Evolutionary conservation across 129 eudicot genomes (phyloP).

Genomic region (Tanacetum coccineum): DNA sequence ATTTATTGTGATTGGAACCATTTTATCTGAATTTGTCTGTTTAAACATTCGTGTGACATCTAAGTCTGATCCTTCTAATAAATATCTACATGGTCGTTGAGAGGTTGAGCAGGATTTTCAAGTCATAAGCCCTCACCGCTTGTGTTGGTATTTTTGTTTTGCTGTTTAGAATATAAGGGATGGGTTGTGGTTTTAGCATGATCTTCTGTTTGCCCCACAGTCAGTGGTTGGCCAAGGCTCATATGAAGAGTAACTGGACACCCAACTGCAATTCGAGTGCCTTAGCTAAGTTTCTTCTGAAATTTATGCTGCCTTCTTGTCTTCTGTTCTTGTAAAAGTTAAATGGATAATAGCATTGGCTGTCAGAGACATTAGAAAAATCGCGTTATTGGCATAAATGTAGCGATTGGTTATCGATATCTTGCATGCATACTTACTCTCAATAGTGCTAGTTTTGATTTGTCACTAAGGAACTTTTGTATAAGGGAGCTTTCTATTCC

Average conservation of each 20-base stretch:
- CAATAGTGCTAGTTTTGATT: conserved; percentile 28
- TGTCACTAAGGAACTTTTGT: conserved; percentile 25
- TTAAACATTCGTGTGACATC: background rate
- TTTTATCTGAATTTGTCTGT: conserved; percentile 11
- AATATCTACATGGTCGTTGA: conserved; percentile 12
- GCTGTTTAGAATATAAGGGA: conserved; percentile 13
- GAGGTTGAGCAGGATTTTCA: conserved; percentile 26
- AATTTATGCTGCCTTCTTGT: conserved; percentile 29
- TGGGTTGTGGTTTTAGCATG: conserved; percentile 8
- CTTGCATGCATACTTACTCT: conserved; percentile 30
- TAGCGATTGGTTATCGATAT: no score
- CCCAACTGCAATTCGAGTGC: conserved; percentile 30
- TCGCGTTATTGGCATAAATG: background rate
- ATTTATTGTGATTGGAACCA: no score
- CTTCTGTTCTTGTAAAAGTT: conserved; percentile 27
- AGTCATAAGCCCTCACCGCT: conserved; percentile 20
- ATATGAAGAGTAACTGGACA: conserved; percentile 31
- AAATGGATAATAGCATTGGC: conserved; percentile 31
- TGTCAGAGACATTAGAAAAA: no score
- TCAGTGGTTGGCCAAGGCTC: conserved; percentile 23
- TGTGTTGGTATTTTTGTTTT: background rate
- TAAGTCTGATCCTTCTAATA: conserved; percentile 11
- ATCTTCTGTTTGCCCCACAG: background rate
- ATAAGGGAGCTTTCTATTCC: conserved; percentile 19
- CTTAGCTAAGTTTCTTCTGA: conserved; percentile 29